phyloP scores from a whole-genome alignment of 352 stramenopile genomes.

The Phytophthora sojae region DNA sequence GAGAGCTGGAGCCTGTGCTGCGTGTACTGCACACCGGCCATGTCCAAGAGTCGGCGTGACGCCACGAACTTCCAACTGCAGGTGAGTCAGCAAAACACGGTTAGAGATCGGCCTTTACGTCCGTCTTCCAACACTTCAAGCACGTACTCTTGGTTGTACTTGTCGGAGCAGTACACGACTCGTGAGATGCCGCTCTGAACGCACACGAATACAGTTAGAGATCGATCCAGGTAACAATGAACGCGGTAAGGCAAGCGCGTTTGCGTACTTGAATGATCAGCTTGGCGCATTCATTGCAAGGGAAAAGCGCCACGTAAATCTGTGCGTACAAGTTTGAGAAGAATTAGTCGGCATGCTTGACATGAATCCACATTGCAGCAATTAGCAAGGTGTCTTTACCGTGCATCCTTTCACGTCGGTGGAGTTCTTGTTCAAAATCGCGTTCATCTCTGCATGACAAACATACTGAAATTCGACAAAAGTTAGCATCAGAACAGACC shows the following conservation, averaged over 20 bases:
- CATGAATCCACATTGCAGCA: no score
- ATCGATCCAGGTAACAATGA: background rate
- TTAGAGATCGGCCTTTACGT: constrained; percentile 13
- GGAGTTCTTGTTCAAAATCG: constrained; percentile 99
- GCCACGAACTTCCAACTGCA: constrained; percentile 89
- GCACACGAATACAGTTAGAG: background rate
- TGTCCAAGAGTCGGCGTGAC: constrained; percentile 88
- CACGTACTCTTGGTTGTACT: constrained; percentile 92
- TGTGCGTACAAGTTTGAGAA: constrained; percentile 23
- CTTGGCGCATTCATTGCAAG: constrained; percentile 99
- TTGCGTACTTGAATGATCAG: constrained; percentile 95
- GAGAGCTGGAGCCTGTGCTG: constrained; percentile 68
- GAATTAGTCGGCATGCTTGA: background rate
- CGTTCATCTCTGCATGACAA: constrained; percentile 99
- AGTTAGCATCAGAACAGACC: background rate
- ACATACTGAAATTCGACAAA: constrained; percentile 87
- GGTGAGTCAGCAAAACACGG: constrained; percentile 7
- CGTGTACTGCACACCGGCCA: constrained; percentile 73
- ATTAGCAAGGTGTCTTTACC: constrained; percentile 35
- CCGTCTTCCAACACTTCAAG: background rate
- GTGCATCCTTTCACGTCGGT: constrained; percentile 93
- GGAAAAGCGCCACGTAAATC: constrained; percentile 99
- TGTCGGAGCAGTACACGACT: constrained; percentile 97
- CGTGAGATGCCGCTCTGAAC: constrained; percentile 93
- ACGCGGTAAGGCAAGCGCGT: background rate